These are phyloP conservation scores for Breviolum minutum DNA, from an alignment of 73 alveolate species.

Conservation along the genomic window DNA sequence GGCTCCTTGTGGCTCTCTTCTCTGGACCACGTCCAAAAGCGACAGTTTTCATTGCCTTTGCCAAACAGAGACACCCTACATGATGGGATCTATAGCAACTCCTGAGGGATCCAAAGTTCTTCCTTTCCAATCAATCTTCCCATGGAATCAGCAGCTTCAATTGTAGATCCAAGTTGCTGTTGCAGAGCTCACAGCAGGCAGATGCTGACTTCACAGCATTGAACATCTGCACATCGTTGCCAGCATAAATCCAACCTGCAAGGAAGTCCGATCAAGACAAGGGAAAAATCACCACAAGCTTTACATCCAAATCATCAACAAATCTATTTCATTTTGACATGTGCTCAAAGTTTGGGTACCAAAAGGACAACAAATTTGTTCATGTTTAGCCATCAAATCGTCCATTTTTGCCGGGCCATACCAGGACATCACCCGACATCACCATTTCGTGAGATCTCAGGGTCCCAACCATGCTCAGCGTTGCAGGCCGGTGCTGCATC, in stretches of 20 bases:
- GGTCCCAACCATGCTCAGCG: conserved; percentile 63
- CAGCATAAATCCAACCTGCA: conserved; percentile 92
- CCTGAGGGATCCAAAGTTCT: no score
- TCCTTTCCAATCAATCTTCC: no score
- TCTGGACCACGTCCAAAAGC: conserved; percentile 91
- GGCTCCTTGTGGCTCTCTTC: conserved; percentile 93
- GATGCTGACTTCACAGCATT: conserved; percentile 80
- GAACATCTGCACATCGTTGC: conserved; percentile 93
- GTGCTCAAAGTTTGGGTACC: no score
- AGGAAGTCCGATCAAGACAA: neutral
- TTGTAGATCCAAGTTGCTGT: conserved; percentile 26
- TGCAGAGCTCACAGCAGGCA: conserved; percentile 89
- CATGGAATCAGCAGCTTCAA: no score
- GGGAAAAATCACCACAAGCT: neutral
- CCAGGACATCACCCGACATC: no score
- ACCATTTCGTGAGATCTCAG: neutral
- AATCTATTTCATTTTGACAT: no score
- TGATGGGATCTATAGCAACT: neutral
- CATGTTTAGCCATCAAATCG: no score
- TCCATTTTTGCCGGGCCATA: no score
- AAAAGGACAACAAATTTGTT: no score
- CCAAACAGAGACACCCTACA: no score
- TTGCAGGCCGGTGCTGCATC: conserved; percentile 82
- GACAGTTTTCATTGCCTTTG: conserved; percentile 93
- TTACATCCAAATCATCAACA: neutral